phyloP scores from a whole-genome alignment of 495 filamentous ascomycete genomes.

The Penicillium dipodomyicola region DNA sequence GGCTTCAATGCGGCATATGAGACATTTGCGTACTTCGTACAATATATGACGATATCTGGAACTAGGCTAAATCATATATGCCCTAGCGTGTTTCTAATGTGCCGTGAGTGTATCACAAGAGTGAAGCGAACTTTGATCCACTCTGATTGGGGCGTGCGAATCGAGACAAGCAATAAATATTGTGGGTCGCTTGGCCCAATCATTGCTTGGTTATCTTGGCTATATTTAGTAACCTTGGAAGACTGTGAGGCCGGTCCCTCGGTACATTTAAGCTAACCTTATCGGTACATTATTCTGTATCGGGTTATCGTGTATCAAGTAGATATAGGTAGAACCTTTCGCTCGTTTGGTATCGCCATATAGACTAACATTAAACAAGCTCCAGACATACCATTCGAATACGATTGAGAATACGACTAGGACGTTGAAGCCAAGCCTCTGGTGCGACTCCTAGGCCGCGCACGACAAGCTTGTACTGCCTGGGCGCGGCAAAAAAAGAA shows the following conservation, averaged over 20 bases:
- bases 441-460: not conserved
- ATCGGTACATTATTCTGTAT: not conserved
- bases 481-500: not conserved
- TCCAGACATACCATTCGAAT: not conserved
- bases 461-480: too few relatives aligned
- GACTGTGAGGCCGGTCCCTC: not conserved
- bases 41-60: not conserved
- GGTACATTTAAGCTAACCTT: not conserved
- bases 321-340: not conserved
- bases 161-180: not conserved
- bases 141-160: not conserved
- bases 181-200: conserved; percentile 2
- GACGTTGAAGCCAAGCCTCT: not conserved
- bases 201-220: not conserved
- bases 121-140: not conserved
- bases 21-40: not conserved
- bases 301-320: not conserved
- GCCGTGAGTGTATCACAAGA: not conserved
- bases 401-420: not conserved
- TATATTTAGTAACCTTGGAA: conserved; percentile 6
- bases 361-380: conserved; percentile 1
- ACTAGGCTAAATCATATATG: not conserved
- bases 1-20: not conserved
- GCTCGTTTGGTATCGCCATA: conserved; percentile 1
- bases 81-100: not conserved